Evolutionary conservation across 2,329 filamentous ascomycete species (phyloP).

Genomic region (Arachnomyces sp.): DNA sequence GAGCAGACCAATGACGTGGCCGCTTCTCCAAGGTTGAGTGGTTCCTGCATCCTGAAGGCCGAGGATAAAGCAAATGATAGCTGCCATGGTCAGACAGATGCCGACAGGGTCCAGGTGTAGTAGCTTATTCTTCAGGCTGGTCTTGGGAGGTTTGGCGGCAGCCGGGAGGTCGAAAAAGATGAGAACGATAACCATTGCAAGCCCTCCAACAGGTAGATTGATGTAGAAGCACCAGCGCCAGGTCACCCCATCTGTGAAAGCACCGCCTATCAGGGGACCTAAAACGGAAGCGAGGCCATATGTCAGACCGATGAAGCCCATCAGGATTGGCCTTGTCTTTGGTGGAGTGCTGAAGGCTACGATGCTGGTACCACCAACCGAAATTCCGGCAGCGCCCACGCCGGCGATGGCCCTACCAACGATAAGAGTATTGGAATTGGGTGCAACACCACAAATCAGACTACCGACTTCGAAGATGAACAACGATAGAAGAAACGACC

Average conservation of each 20-base stretch:
- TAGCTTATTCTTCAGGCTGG: constrained; percentile 18
- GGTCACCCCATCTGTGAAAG: constrained; percentile 23
- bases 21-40: constrained; percentile 28
- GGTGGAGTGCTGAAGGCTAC: constrained; percentile 18
- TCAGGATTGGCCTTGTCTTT: constrained; percentile 19
- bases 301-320: constrained; percentile 18
- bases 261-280: constrained; percentile 28
- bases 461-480: constrained; percentile 20
- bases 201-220: constrained; percentile 24
- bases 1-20: constrained; percentile 26
- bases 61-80: constrained; percentile 20
- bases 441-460: constrained; percentile 21
- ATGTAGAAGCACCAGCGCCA: constrained; percentile 35
- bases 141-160: constrained; percentile 13
- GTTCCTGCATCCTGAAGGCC: constrained; percentile 30
- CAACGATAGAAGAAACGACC: constrained; percentile 16
- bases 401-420: constrained; percentile 25
- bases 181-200: constrained; percentile 13
- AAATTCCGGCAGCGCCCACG: constrained; percentile 18
- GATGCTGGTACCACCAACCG: constrained; percentile 7
- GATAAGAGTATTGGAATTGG: constrained; percentile 16
- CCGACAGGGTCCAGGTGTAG: constrained; percentile 26
- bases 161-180: no score
- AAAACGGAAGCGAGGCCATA: constrained; percentile 20
- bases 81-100: constrained; percentile 25